A percentile compares a stretch with the other conserved stretches of the same genome.
Evolutionary conservation across 768 basidiomycete genomes (phyloP).

Genomic region (Suillus subaureus): DNA sequence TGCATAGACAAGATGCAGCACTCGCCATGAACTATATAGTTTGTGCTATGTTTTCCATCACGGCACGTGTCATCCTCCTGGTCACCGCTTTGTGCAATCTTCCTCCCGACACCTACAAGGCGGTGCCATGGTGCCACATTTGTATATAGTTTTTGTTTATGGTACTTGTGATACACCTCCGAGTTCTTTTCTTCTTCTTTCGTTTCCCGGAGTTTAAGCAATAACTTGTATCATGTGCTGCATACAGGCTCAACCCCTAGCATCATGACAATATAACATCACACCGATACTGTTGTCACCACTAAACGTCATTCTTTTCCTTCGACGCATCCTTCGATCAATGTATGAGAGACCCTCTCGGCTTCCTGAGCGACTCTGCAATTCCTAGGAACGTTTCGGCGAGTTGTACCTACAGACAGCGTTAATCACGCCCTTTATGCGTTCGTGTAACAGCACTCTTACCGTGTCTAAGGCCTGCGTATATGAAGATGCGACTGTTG

Average conservation of each 20-base stretch:
- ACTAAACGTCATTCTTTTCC: not conserved
- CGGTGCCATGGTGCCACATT: not conserved
- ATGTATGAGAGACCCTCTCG: slow-evolving; percentile 50
- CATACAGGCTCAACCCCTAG: not conserved
- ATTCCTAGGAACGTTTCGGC: slow-evolving; percentile 61
- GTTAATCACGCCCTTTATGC: not conserved
- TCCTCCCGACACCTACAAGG: not conserved
- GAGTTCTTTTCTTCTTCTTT: not conserved
- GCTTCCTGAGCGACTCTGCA: slow-evolving; percentile 58
- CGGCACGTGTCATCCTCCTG: not conserved
- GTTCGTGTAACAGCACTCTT: slow-evolving; percentile 14
- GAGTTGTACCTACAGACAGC: slow-evolving; percentile 45
- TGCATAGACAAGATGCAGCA: no score
- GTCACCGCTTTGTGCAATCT: not conserved
- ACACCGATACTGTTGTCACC: not conserved
- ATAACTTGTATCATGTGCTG: not conserved
- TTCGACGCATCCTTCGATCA: slow-evolving; percentile 8
- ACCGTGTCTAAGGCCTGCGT: slow-evolving; percentile 55
- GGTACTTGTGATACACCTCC: not conserved
- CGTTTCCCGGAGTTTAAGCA: not conserved
- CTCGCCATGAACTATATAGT: no score
- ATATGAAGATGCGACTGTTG: slow-evolving; percentile 47
- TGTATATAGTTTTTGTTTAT: not conserved
- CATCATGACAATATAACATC: not conserved
- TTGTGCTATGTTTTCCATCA: not conserved